Evolutionary conservation across 2,329 filamentous ascomycete genomes (phyloP).

Genomic region (Diplodia scrobiculata): DNA sequence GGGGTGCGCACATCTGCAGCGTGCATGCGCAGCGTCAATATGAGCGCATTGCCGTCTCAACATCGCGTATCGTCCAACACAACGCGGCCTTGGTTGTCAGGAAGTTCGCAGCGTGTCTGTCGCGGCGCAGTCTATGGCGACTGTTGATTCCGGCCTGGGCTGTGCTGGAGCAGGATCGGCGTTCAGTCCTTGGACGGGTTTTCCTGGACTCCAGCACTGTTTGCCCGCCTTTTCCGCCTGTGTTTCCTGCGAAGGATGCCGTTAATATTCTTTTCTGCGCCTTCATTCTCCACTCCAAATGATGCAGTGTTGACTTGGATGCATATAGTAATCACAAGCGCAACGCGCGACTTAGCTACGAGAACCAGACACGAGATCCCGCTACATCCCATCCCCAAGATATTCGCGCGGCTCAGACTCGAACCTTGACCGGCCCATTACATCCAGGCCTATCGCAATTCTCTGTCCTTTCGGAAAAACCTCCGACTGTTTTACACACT

Average conservation of each 20-base stretch:
- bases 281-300: not conserved
- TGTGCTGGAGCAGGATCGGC: not conserved
- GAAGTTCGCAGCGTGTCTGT: no score
- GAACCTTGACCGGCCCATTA: not conserved
- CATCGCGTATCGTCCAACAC: not conserved
- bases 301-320: not conserved
- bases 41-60: not conserved
- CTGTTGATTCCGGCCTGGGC: not conserved
- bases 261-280: not conserved
- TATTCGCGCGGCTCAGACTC: not conserved
- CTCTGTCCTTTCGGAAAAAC: not conserved
- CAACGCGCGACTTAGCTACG: slow-evolving; percentile 17
- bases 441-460: not conserved
- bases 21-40: not conserved
- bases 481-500: not conserved
- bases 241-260: not conserved
- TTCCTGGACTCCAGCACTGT: not conserved
- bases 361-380: slow-evolving; percentile 3
- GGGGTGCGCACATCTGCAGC: not conserved
- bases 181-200: not conserved
- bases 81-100: not conserved
- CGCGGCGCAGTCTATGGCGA: not conserved
- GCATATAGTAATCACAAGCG: slow-evolving; percentile 18
- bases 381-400: slow-evolving; percentile 5
- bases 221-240: not conserved